These are phyloP conservation scores for Desmodesmus armatus DNA, from an alignment of 139 green algal species.

Conservation along the genomic window DNA sequence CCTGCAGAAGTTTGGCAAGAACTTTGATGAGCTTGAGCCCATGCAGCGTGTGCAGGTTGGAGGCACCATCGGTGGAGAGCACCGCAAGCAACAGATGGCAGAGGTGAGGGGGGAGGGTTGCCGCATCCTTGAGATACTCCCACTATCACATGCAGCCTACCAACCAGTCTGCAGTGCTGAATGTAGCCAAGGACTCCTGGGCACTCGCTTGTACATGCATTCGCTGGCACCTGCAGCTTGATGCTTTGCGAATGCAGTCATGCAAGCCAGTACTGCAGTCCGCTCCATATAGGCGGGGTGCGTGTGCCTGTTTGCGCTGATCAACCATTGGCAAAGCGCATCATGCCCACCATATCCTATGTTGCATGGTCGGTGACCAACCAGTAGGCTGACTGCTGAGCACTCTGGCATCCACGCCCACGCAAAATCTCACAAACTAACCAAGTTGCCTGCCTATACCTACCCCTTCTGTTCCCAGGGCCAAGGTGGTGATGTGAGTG, in stretches of 20 bases:
- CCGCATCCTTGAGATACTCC: too few relatives aligned
- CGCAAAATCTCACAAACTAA: too few relatives aligned
- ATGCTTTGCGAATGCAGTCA: background rate
- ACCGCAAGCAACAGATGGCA: constrained; percentile 41
- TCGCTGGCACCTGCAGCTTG: background rate
- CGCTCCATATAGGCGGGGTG: too few relatives aligned
- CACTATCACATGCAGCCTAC: background rate
- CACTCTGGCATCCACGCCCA: too few relatives aligned
- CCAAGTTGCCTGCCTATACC: background rate
- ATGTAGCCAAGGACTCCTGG: too few relatives aligned
- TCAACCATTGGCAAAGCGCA: too few relatives aligned
- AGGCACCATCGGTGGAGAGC: constrained; percentile 12
- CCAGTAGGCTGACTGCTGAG: too few relatives aligned
- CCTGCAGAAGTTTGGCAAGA: constrained; percentile 46
- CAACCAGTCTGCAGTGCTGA: background rate
- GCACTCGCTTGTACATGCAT: too few relatives aligned
- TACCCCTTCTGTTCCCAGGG: background rate
- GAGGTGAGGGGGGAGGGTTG: background rate
- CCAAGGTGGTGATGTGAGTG: constrained; percentile 22
- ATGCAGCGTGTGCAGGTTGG: constrained; percentile 12
- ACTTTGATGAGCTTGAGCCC: constrained; percentile 33
- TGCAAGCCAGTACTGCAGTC: background rate
- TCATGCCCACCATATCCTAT: too few relatives aligned
- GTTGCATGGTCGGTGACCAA: too few relatives aligned
- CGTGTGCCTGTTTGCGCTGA: background rate